Conservation (phyloP, 176 grass and related monocot genomes). For the Poa annua region DNA sequence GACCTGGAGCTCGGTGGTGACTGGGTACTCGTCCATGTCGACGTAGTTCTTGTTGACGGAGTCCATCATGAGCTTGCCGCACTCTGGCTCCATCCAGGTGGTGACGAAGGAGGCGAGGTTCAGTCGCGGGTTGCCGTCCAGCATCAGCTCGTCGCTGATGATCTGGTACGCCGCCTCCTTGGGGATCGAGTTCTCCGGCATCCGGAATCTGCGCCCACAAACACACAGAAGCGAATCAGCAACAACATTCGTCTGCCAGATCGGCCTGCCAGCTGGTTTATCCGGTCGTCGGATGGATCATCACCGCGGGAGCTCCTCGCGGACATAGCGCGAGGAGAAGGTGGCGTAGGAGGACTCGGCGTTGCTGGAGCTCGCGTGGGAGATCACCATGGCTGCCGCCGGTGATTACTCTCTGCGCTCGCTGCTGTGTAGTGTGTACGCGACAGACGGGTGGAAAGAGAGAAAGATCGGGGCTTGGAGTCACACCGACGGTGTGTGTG, state of each 20-base stretch:
- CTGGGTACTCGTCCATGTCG: conserved; percentile 99
- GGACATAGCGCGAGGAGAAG: conserved; percentile 80
- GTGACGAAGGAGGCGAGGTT: conserved; percentile 98
- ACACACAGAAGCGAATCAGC: background rate
- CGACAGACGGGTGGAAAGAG: background rate
- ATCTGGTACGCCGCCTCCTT: conserved; percentile 99
- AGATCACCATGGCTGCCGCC: conserved; percentile 65
- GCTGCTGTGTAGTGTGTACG: background rate
- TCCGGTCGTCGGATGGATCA: background rate
- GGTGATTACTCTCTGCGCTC: background rate
- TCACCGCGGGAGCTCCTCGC: conserved; percentile 57
- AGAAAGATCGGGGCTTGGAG: background rate
- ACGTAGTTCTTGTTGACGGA: conserved; percentile 98
- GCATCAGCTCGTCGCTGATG: conserved; percentile 99
- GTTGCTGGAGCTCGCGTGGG: conserved; percentile 32
- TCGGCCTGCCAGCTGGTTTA: background rate
- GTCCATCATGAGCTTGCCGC: conserved; percentile 91
- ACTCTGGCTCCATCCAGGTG: conserved; percentile 99
- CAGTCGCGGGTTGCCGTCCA: conserved; percentile 94
- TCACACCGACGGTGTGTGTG: conserved; percentile 26
- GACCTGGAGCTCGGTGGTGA: conserved; percentile 98
- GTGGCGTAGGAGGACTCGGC: conserved; percentile 35
- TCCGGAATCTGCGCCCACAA: conserved; percentile 59
- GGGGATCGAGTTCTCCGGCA: conserved; percentile 90
- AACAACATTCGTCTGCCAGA: background rate